Evolutionary conservation across 108 stramenopile species (phyloP).

Genomic region (Cyclotella atomus): DNA sequence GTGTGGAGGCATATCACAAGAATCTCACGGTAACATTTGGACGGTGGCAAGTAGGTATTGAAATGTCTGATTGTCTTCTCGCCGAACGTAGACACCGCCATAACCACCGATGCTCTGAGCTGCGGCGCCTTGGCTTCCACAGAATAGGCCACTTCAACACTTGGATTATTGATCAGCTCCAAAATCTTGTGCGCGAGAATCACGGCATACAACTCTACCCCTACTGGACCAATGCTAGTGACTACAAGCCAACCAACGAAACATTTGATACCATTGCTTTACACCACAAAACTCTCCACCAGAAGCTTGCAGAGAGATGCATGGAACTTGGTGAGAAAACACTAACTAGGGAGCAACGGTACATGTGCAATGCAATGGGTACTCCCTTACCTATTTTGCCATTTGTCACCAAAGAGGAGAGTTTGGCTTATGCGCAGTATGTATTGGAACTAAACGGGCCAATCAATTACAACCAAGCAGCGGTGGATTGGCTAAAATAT

Average conservation of each 20-base stretch:
- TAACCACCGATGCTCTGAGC: slow-evolving; percentile 33
- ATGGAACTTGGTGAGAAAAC: background rate
- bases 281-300: background rate
- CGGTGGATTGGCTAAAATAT: background rate
- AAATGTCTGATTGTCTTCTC: slow-evolving; percentile 25
- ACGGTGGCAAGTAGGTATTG: slow-evolving; percentile 27
- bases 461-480: background rate
- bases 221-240: background rate
- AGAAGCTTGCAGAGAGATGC: background rate
- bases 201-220: background rate
- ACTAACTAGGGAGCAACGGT: background rate
- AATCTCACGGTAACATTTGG: slow-evolving; percentile 32
- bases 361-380: background rate
- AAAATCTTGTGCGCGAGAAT: slow-evolving; percentile 26
- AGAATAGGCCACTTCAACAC: slow-evolving; percentile 34
- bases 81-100: slow-evolving; percentile 30
- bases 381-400: background rate
- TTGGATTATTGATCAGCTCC: slow-evolving; percentile 30
- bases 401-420: background rate
- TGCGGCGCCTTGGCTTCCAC: slow-evolving; percentile 23
- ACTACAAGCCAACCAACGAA: background rate
- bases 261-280: slow-evolving; percentile 1
- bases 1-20: slow-evolving; percentile 33
- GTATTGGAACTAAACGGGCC: background rate
- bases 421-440: background rate